Conservation (phyloP, 768 basidiomycete genomes). For the Mycena vitilis region DNA sequence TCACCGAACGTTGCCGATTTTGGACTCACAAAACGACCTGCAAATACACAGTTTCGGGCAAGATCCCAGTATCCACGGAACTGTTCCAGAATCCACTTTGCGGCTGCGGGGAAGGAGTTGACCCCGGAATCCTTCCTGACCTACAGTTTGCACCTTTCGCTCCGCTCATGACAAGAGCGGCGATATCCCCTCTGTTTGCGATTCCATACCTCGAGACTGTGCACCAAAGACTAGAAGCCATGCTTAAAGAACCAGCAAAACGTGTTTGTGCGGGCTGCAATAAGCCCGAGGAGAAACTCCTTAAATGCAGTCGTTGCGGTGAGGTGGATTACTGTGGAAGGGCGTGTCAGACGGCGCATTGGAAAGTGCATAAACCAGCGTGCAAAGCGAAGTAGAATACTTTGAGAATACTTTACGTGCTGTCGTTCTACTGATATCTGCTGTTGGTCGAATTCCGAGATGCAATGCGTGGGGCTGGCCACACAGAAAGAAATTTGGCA, state of each 20-base stretch:
- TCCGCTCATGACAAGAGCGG: slow-evolving; percentile 51
- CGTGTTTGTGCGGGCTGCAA: slow-evolving; percentile 37
- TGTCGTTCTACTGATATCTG: too few species aligned
- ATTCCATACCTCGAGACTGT: slow-evolving; percentile 57
- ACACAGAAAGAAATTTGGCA: background rate
- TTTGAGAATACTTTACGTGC: too few species aligned
- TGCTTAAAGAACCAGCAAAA: slow-evolving; percentile 25
- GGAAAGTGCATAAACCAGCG: slow-evolving; percentile 46
- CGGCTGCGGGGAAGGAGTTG: slow-evolving; percentile 54
- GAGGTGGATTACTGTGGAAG: slow-evolving; percentile 49
- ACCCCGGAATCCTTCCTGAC: slow-evolving; percentile 42
- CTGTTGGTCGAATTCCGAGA: too few species aligned
- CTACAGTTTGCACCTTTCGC: slow-evolving; percentile 45
- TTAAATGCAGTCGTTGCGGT: slow-evolving; percentile 44
- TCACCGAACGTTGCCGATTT: slow-evolving; percentile 53
- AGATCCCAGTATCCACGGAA: slow-evolving; percentile 46
- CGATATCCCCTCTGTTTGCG: slow-evolving; percentile 56
- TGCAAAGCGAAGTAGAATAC: slow-evolving; percentile 17
- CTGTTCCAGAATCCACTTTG: slow-evolving; percentile 50
- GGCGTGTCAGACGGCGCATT: slow-evolving; percentile 51
- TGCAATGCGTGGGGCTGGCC: too few species aligned
- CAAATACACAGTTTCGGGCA: slow-evolving; percentile 45
- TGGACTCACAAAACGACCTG: slow-evolving; percentile 54
- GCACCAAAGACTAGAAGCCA: slow-evolving; percentile 30
- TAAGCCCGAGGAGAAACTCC: slow-evolving; percentile 38